Evolutionary conservation across 2,329 filamentous ascomycete genomes (phyloP).

Genomic region (Neofusicoccum sp.): DNA sequence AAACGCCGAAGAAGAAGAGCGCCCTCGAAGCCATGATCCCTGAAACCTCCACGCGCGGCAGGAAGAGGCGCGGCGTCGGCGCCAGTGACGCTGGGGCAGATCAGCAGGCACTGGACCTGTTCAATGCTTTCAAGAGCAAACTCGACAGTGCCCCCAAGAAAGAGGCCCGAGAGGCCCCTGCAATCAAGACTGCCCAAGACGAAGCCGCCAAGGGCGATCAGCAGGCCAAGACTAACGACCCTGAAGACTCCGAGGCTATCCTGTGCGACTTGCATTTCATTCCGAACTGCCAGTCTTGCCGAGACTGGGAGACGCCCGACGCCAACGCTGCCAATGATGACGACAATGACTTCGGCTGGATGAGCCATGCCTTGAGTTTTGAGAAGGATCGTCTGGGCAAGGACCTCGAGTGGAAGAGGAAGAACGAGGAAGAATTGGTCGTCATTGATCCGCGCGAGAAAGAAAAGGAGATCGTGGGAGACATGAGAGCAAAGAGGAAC

Average conservation of each 20-base stretch:
- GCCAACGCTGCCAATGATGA: slow-evolving; percentile 49
- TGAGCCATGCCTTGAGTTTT: slow-evolving; percentile 81
- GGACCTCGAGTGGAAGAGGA: slow-evolving; percentile 82
- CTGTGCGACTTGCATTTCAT: slow-evolving; percentile 96
- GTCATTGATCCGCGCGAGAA: slow-evolving; percentile 91
- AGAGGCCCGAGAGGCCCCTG: not conserved
- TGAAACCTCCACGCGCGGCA: slow-evolving; percentile 64
- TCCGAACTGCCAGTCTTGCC: slow-evolving; percentile 88
- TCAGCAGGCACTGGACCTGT: slow-evolving; percentile 59
- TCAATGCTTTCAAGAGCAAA: slow-evolving; percentile 77
- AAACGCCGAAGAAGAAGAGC: slow-evolving; percentile 51
- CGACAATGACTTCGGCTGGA: slow-evolving; percentile 66
- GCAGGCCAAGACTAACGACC: slow-evolving; percentile 25
- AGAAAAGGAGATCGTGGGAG: slow-evolving; percentile 63
- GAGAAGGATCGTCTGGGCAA: slow-evolving; percentile 89
- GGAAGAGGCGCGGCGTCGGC: slow-evolving; percentile 65
- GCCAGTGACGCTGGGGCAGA: slow-evolving; percentile 50
- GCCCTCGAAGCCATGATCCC: slow-evolving; percentile 74
- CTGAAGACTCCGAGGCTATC: slow-evolving; percentile 59
- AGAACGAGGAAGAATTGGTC: slow-evolving; percentile 79
- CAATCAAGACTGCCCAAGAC: not conserved
- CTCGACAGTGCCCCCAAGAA: slow-evolving; percentile 43
- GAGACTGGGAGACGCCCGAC: slow-evolving; percentile 64
- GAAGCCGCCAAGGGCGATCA: not conserved
- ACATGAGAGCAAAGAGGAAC: slow-evolving; percentile 55